These are phyloP conservation scores for Puya raimondii DNA, from an alignment of 176 grass and related monocot species.

Conservation along the genomic window DNA sequence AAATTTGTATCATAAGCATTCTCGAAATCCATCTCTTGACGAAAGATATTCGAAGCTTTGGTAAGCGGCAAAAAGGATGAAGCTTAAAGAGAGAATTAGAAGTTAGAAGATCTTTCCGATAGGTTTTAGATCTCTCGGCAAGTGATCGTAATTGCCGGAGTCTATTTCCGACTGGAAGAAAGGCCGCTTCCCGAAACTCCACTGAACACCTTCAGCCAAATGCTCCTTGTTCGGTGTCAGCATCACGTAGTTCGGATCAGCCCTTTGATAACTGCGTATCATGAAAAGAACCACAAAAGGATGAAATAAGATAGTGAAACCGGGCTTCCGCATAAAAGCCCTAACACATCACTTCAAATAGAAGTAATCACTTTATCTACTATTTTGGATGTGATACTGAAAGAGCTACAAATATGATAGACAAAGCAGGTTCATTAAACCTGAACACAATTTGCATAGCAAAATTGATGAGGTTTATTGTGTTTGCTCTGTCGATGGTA, in stretches of 20 bases:
- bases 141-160: slow-evolving; percentile 70
- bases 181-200: slow-evolving; percentile 47
- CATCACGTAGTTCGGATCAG: slow-evolving; percentile 91
- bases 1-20: no score
- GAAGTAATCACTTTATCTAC: not conserved
- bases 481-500: no score
- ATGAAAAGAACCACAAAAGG: not conserved
- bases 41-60: no score
- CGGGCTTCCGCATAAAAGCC: not conserved
- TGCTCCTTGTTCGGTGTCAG: slow-evolving; percentile 90
- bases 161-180: slow-evolving; percentile 73
- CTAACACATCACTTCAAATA: not conserved
- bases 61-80: no score
- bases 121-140: slow-evolving; percentile 72
- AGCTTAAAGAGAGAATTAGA: no score
- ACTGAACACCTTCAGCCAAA: slow-evolving; percentile 48
- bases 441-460: no score
- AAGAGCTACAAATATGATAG: no score
- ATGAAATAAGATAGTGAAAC: not conserved
- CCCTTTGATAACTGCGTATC: slow-evolving; percentile 68
- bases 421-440: no score
- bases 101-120: slow-evolving; percentile 55
- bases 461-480: no score
- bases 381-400: no score
- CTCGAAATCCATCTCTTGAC: no score